These are phyloP conservation scores for Penicillium antarcticum DNA, from an alignment of 495 filamentous ascomycete species.

Conservation along the genomic window DNA sequence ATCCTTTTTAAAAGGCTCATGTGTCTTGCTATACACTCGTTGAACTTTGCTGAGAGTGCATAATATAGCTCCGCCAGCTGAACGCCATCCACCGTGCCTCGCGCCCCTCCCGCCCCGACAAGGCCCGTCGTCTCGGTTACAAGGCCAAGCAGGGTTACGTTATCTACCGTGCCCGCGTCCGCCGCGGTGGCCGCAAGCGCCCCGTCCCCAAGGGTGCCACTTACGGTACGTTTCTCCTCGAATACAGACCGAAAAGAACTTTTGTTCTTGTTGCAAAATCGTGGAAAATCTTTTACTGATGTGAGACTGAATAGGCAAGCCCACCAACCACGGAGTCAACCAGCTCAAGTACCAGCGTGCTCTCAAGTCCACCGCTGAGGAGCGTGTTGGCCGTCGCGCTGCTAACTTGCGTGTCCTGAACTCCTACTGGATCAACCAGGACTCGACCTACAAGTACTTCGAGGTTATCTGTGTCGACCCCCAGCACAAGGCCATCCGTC, in stretches of 20 bases:
- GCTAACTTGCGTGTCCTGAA: slow-evolving; percentile 98
- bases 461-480: slow-evolving; percentile 99
- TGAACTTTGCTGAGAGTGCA: slow-evolving; percentile 99
- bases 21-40: slow-evolving; percentile 96
- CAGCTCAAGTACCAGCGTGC: slow-evolving; percentile 99
- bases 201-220: slow-evolving; percentile 97
- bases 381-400: slow-evolving; percentile 98
- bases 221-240: slow-evolving; percentile 66
- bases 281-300: slow-evolving; percentile 5
- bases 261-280: not conserved
- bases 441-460: slow-evolving; percentile 99
- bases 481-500: slow-evolving; percentile 99
- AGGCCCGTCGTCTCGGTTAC: slow-evolving; percentile 99
- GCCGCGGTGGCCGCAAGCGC: slow-evolving; percentile 95
- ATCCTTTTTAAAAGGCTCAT: slow-evolving; percentile 24
- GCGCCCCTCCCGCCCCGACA: slow-evolving; percentile 96
- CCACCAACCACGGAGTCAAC: slow-evolving; percentile 99
- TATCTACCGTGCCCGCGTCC: slow-evolving; percentile 97
- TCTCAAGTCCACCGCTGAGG: slow-evolving; percentile 93
- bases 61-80: slow-evolving; percentile 98
- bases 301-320: slow-evolving; percentile 76
- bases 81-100: slow-evolving; percentile 99
- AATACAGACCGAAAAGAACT: not conserved
- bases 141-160: slow-evolving; percentile 99
- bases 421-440: slow-evolving; percentile 99